Conservation (phyloP, 139 green algal species). For the Chlorella sp. region DNA sequence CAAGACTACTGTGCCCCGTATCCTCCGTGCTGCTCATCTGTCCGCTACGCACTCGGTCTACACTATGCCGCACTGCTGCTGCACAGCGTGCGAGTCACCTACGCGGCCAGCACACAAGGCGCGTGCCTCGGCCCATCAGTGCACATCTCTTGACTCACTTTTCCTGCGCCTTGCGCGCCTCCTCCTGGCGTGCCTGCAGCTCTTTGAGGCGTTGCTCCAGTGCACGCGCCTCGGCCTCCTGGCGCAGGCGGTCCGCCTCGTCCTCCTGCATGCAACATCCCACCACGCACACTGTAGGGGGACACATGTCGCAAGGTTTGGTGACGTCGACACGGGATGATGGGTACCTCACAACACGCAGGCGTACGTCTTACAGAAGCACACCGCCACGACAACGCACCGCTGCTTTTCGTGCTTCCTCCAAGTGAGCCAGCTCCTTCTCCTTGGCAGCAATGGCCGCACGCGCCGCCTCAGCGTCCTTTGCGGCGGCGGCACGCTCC, state of each 20-base stretch:
- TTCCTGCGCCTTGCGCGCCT: conserved; percentile 25
- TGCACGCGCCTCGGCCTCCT: conserved; percentile 20
- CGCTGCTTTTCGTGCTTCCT: conserved; percentile 23
- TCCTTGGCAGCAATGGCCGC: conserved; percentile 46
- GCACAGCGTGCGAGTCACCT: background rate
- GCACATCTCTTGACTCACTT: conserved; percentile 12
- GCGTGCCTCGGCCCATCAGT: background rate
- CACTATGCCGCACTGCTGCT: background rate
- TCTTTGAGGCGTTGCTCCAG: conserved; percentile 23
- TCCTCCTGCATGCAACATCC: conserved; percentile 20
- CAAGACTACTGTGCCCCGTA: too few species aligned
- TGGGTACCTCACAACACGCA: too few species aligned
- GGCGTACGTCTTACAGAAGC: too few species aligned
- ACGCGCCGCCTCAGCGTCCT: conserved; percentile 22
- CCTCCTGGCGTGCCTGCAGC: conserved; percentile 21
- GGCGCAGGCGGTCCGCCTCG: conserved; percentile 6
- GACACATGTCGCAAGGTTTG: background rate
- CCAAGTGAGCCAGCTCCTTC: conserved; percentile 41
- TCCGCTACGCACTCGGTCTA: background rate
- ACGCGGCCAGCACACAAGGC: background rate
- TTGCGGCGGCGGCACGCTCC: conserved; percentile 35
- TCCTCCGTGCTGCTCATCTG: background rate
- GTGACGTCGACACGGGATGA: background rate
- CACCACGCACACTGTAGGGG: background rate
- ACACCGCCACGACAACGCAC: too few species aligned